Base-by-base conservation (phyloP, 208 protist genomes). In the Angomonas deanei region DNA sequence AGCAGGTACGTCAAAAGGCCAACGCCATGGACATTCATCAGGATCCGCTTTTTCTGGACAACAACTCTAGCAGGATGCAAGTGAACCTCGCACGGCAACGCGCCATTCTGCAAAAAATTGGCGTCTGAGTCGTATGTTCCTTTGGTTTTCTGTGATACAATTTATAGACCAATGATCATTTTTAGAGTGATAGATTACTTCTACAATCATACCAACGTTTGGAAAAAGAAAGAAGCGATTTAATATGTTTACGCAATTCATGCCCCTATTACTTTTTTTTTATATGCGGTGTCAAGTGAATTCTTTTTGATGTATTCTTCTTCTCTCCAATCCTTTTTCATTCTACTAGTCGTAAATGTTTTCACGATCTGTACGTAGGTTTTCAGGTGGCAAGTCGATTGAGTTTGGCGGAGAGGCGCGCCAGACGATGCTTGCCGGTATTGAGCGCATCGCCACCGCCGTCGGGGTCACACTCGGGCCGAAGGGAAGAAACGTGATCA, bases 401-500 rank as follows among this genome's bases (percentile, higher is more conserved):
- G 74, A 86, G 61, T 99, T 98, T 58, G 95, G 94, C 56, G 72
- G 78, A 30, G 80, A 98, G 39, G 96, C 94, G 0, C 88, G 98
- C 67, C 68, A 72, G 13, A 66, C 70, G 21, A 97, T 99, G 91
- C 86, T 98, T 31, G 77, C 83, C 38, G 98, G 98, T 69, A 97
- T 99, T 27, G 84, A 98, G 58, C 91, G 97, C 54, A 84, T 98
- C 17, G 96, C 97, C 11, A 92, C 97, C 6, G 97, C 97, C 21
- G 97, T 99, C 10, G 82, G 95, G 39, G 93, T 96, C 34, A 99
- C 98, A 26, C 90, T 99, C 17, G 98, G 98, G 19, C 98, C 98
- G 71, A 99, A 98, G 86, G 98, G 98, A 38, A 84, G 98, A 61
- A 99, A 99, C 73, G 98, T 99, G 24, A 96, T 99, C 34, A 97